A percentile compares a stretch with the other conserved stretches of the same genome.
These are phyloP conservation scores for Peziza echinospora DNA, from an alignment of 495 filamentous ascomycete genomes.

Conservation along the genomic window DNA sequence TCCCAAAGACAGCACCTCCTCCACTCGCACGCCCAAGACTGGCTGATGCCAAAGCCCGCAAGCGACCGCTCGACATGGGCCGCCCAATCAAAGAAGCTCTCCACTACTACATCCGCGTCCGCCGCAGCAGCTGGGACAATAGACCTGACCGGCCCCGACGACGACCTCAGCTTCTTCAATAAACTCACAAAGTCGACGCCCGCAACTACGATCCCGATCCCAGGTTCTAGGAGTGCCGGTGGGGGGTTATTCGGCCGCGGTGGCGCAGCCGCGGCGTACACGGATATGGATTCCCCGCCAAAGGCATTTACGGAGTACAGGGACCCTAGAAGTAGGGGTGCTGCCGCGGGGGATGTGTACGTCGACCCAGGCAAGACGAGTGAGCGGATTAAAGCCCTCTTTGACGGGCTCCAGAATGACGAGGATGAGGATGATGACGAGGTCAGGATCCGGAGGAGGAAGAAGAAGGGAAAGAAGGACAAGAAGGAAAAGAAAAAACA, in stretches of 20 bases:
- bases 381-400: conserved; percentile 15
- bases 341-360: conserved; percentile 1
- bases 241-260: conserved; percentile 9
- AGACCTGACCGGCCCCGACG: background rate
- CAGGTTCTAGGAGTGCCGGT: too few relatives aligned
- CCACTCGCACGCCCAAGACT: background rate
- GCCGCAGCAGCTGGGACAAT: background rate
- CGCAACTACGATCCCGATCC: too few relatives aligned
- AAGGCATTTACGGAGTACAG: background rate
- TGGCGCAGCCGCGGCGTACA: conserved; percentile 6
- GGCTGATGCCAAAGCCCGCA: background rate
- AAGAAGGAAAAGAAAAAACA: conserved; percentile 48
- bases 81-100: background rate
- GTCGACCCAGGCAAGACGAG: conserved; percentile 17
- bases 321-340: background rate
- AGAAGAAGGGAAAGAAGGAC: conserved; percentile 21
- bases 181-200: too few relatives aligned
- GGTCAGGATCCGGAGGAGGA: conserved; percentile 26
- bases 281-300: too few relatives aligned
- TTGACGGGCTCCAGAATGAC: conserved; percentile 20
- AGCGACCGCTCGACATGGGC: background rate
- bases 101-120: background rate
- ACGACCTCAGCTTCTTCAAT: too few relatives aligned
- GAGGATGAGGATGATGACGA: conserved; percentile 28
- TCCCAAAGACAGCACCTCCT: conserved; percentile 6